Percentiles rank a stretch among this genome's conserved stretches.
These are phyloP conservation scores for Wickerhamomyces hampshirensis DNA, from an alignment of 805 yeast genomes.

Conservation along the genomic window DNA sequence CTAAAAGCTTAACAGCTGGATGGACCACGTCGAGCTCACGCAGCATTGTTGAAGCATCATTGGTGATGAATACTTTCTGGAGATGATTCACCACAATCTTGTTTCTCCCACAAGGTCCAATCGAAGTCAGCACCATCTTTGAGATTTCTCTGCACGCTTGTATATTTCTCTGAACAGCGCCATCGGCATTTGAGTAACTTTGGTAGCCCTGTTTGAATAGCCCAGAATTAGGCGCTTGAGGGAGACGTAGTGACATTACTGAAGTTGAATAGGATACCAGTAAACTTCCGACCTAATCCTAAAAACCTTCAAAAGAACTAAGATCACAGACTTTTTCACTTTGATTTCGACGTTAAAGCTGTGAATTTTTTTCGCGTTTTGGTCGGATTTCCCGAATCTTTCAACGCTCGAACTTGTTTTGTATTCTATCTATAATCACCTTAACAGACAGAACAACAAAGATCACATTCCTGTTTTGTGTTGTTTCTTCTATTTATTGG, in stretches of 20 bases:
- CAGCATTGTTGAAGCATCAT: slow-evolving; percentile 97
- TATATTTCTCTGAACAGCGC: slow-evolving; percentile 88
- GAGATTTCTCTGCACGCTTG: slow-evolving; percentile 93
- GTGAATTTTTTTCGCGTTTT: too few species aligned
- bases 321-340: too few species aligned
- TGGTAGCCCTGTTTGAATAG: slow-evolving; percentile 95
- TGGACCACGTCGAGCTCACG: slow-evolving; percentile 91
- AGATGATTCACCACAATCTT: slow-evolving; percentile 89
- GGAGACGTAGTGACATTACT: slow-evolving; percentile 87
- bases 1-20: slow-evolving; percentile 93
- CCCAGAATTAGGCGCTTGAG: slow-evolving; percentile 90
- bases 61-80: slow-evolving; percentile 83
- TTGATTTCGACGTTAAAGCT: too few species aligned
- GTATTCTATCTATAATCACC: too few species aligned
- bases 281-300: too few species aligned
- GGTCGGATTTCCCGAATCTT: too few species aligned
- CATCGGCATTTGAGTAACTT: slow-evolving; percentile 82
- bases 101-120: slow-evolving; percentile 97
- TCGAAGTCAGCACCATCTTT: slow-evolving; percentile 84
- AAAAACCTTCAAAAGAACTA: too few species aligned
- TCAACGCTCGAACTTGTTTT: too few species aligned
- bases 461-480: too few species aligned
- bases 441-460: too few species aligned
- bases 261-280: not conserved
- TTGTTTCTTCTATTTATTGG: too few species aligned